A percentile compares a stretch with the other conserved stretches of the same genome.
Conservation (phyloP, 768 basidiomycete species). For the Imleria badia region DNA sequence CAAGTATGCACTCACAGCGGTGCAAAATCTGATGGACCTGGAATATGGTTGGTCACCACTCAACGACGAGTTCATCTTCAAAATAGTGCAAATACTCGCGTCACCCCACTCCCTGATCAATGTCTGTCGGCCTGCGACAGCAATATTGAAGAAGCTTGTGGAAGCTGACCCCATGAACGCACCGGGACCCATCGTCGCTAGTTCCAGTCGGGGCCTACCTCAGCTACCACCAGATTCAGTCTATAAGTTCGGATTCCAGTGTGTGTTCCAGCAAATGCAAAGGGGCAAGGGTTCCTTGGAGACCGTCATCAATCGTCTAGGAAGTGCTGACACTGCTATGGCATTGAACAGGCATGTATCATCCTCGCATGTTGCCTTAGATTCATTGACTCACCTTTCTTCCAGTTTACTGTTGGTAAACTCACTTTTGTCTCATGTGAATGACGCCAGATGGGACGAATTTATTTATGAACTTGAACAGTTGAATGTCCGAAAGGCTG, state of each 20-base stretch:
- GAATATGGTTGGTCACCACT: conserved; percentile 82
- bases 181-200: conserved; percentile 54
- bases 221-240: conserved; percentile 63
- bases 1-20: conserved; percentile 80
- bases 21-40: conserved; percentile 88
- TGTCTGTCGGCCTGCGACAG: conserved; percentile 87
- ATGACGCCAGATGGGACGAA: conserved; percentile 73
- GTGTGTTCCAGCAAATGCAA: conserved; percentile 81
- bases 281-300: conserved; percentile 69
- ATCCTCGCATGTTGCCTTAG: not conserved
- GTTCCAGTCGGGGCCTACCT: conserved; percentile 60
- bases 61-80: conserved; percentile 68
- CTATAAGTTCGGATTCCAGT: conserved; percentile 80
- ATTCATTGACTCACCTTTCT: conserved; percentile 8
- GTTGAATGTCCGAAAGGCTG: conserved; percentile 77
- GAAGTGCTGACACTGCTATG: conserved; percentile 83
- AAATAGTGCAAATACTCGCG: conserved; percentile 75
- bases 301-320: conserved; percentile 77
- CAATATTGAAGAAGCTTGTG: conserved; percentile 85
- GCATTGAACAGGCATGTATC: conserved; percentile 67
- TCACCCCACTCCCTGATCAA: conserved; percentile 80
- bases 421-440: conserved; percentile 77
- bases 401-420: conserved; percentile 87
- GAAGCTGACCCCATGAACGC: conserved; percentile 78
- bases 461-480: conserved; percentile 74